Conservation (phyloP, 805 yeast genomes). For the Saccharomycopsis sp. region DNA sequence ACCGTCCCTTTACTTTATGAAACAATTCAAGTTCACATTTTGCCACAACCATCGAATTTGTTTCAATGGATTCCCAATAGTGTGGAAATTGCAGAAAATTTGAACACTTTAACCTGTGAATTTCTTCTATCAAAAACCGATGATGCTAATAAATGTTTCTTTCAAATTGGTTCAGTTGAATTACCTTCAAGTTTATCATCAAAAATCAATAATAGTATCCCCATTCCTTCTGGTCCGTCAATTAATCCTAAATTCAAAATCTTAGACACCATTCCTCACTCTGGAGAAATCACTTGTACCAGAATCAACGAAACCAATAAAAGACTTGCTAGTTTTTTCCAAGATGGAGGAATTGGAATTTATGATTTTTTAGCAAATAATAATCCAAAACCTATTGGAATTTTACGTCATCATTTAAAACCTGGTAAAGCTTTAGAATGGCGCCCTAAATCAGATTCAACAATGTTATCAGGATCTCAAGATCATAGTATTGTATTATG, state of each 20-base stretch:
- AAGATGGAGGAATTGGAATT: slow-evolving; percentile 19
- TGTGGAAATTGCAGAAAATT: not conserved
- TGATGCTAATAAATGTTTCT: slow-evolving; percentile 16
- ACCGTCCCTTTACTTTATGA: slow-evolving; percentile 74
- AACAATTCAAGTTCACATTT: slow-evolving; percentile 52
- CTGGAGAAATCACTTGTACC: not conserved
- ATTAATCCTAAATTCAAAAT: slow-evolving; percentile 32
- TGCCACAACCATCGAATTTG: slow-evolving; percentile 4
- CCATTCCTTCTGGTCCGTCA: slow-evolving; percentile 24
- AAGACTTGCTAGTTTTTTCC: slow-evolving; percentile 10
- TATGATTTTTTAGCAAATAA: not conserved
- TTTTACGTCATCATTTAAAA: slow-evolving; percentile 43
- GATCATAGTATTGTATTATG: slow-evolving; percentile 64
- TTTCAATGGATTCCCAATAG: slow-evolving; percentile 12
- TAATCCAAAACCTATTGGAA: slow-evolving; percentile 4
- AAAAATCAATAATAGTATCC: slow-evolving; percentile 20
- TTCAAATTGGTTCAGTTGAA: slow-evolving; percentile 30
- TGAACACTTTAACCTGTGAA: slow-evolving; percentile 5
- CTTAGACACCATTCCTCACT: slow-evolving; percentile 23
- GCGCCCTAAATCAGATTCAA: slow-evolving; percentile 29
- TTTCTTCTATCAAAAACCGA: slow-evolving; percentile 1
- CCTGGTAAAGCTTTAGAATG: slow-evolving; percentile 72
- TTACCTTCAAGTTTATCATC: slow-evolving; percentile 38
- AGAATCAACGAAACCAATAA: not conserved
- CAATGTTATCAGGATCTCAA: slow-evolving; percentile 52